Base-by-base conservation (phyloP, 2,329 filamentous ascomycete species). In the Colletotrichum cordylinicola region DNA sequence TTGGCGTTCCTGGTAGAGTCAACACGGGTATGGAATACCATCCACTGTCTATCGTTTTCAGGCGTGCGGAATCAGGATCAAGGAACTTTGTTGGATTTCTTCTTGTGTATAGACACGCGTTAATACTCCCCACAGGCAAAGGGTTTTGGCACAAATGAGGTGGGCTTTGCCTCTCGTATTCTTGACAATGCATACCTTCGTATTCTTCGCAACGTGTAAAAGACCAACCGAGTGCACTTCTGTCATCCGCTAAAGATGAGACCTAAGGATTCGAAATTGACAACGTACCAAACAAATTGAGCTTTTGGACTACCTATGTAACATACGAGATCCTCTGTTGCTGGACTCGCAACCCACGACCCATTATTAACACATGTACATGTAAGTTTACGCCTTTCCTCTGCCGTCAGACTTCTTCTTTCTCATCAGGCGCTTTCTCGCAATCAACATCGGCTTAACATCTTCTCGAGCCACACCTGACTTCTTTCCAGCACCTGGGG, bases 381-480 rank as follows among this genome's bases (percentile, higher is more conserved):
- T 9, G 43, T 13, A 24, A n/a, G 15, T 37, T 62, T 37, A 64
- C 31, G 39, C 66, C 55, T 81, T 83, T 37, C 81, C 82, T 65
- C 86, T 84, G 13, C 80, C 78, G 18, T 83, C 79, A 8, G 86
- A 85, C 86, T 92, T 92, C 86, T 93, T 94, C 84, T 94, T 94
- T 75, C 95, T 91, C 88, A 94, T 91, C 87, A 94, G 91, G 77
- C 95, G 90, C 88, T 98, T 98, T 84, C 95, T 93, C 65, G 92
- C 93, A 84, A 98, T 98, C 81, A 98, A 94, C 81, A 93, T 93
- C 81, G 95, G 94, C 81, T 90, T 85, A 81, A 91, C 83, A 3
- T 82, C 84, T 18, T 83, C 65, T 18, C 78, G 78, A n/a, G 77
- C 82, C 18, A 78, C 71, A 61, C 35, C 71, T 18, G 68, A 74